Percentiles rank a stretch among this genome's conserved stretches.
phyloP scores from a whole-genome alignment of 306 rosid species.

The Luffa acutangula region DNA sequence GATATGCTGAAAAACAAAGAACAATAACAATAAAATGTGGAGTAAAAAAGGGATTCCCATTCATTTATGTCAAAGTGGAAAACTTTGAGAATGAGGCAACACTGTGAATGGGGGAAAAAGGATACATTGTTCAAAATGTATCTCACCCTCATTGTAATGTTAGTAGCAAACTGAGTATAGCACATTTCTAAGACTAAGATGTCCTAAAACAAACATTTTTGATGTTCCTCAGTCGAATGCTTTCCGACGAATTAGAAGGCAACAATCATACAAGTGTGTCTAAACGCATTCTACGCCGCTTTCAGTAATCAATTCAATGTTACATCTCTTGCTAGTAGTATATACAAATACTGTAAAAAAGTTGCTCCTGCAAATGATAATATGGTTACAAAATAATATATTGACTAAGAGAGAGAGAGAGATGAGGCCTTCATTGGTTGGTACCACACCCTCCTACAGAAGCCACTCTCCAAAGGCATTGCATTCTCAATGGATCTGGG shows the following conservation, averaged over 20 bases:
- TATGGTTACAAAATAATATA: slow-evolving; percentile 42
- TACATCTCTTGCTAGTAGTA: slow-evolving; percentile 58
- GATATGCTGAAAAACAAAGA: not conserved
- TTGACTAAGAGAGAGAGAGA: slow-evolving; percentile 12
- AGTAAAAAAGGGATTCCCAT: not conserved
- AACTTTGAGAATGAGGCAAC: not conserved
- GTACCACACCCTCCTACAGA: slow-evolving; percentile 40
- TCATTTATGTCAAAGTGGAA: not conserved
- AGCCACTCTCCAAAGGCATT: slow-evolving; percentile 9
- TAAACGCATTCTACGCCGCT: slow-evolving; percentile 40
- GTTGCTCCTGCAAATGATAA: slow-evolving; percentile 20
- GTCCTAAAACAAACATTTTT: slow-evolving; percentile 17
- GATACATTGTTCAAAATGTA: not conserved
- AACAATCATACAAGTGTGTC: slow-evolving; percentile 16
- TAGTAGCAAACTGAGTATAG: slow-evolving; percentile 1
- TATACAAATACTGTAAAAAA: slow-evolving; percentile 29
- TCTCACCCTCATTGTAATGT: not conserved
- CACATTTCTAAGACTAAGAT: not conserved
- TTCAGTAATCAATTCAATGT: slow-evolving; percentile 43
- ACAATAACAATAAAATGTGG: not conserved
- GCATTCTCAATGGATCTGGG: slow-evolving; percentile 11
- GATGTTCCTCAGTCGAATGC: slow-evolving; percentile 3
- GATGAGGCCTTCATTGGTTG: slow-evolving; percentile 21
- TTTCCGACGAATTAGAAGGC: slow-evolving; percentile 11
- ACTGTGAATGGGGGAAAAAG: not conserved